Percentiles rank a stretch among this genome's conserved stretches.
Conservation (phyloP, 148 eudicot genomes). For the Mesembryanthemum crystallinum region DNA sequence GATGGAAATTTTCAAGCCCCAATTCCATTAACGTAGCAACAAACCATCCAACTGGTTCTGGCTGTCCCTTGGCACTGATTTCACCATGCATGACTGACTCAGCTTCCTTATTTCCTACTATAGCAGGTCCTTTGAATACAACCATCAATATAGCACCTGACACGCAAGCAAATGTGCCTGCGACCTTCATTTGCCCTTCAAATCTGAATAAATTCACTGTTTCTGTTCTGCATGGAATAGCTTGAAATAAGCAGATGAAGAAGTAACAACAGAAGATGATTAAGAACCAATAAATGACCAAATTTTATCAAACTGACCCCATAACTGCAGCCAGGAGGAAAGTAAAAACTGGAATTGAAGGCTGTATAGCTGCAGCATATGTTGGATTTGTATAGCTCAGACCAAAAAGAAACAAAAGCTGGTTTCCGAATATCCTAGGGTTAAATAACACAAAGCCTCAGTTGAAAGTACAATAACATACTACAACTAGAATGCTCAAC, state of each 20-base stretch:
- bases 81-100: constrained; percentile 41
- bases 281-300: constrained; percentile 6
- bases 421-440: constrained; percentile 88
- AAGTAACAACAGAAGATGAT: constrained; percentile 1
- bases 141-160: constrained; percentile 91
- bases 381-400: constrained; percentile 95
- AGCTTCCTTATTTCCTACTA: constrained; percentile 54
- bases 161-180: constrained; percentile 79
- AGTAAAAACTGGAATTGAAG: constrained; percentile 95
- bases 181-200: constrained; percentile 86
- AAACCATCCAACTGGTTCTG: constrained; percentile 81
- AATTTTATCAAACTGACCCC: constrained; percentile 63
- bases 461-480: constrained; percentile 4
- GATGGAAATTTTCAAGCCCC: constrained; percentile 74
- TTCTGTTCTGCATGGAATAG: constrained; percentile 87
- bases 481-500: not conserved
- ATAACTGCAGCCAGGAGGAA: constrained; percentile 71
- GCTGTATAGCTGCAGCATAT: constrained; percentile 95
- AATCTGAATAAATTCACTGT: constrained; percentile 62
- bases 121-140: constrained; percentile 70
- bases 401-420: constrained; percentile 90
- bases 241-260: constrained; percentile 25
- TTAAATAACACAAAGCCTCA: constrained; percentile 14
- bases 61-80: constrained; percentile 71
- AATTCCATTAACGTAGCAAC: constrained; percentile 46